phyloP scores from a whole-genome alignment of 352 stramenopile species.

The Globisporangium radiosum region DNA sequence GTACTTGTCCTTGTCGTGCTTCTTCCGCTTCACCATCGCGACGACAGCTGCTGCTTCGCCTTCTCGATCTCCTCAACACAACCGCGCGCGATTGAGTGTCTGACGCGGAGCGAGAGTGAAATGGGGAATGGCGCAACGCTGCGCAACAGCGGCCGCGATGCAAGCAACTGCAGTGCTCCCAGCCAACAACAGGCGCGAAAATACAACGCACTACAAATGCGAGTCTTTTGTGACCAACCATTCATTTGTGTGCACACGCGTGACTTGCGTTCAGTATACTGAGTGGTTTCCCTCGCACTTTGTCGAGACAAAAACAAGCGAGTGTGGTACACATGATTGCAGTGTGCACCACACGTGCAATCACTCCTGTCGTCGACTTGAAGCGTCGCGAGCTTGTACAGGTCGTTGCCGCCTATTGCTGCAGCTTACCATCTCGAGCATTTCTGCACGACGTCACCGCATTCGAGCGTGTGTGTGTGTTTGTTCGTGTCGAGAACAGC shows the following conservation, averaged over 20 bases:
- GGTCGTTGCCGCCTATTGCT: too few relatives aligned
- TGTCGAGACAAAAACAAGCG: too few relatives aligned
- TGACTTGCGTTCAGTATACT: not conserved
- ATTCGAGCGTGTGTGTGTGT: too few relatives aligned
- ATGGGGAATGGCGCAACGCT: not conserved
- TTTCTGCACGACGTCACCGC: not conserved
- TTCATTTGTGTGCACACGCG: not conserved
- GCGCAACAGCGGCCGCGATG: not conserved
- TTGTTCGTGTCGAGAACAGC: not conserved
- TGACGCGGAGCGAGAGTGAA: not conserved
- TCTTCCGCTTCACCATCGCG: conserved; percentile 94
- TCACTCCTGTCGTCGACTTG: not conserved
- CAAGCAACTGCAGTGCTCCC: not conserved
- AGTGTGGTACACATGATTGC: not conserved
- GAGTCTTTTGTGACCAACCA: not conserved
- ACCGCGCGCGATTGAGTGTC: not conserved
- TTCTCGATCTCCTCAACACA: not conserved
- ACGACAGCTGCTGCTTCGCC: not conserved
- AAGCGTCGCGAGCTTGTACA: not conserved
- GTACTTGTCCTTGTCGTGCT: conserved; percentile 99
- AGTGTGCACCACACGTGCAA: not conserved
- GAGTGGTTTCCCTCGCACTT: not conserved
- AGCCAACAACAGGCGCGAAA: too few relatives aligned
- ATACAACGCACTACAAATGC: not conserved
- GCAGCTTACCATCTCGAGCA: not conserved